phyloP scores from a whole-genome alignment of 1,284 basidiomycete species.

The Tilletia indica region DNA sequence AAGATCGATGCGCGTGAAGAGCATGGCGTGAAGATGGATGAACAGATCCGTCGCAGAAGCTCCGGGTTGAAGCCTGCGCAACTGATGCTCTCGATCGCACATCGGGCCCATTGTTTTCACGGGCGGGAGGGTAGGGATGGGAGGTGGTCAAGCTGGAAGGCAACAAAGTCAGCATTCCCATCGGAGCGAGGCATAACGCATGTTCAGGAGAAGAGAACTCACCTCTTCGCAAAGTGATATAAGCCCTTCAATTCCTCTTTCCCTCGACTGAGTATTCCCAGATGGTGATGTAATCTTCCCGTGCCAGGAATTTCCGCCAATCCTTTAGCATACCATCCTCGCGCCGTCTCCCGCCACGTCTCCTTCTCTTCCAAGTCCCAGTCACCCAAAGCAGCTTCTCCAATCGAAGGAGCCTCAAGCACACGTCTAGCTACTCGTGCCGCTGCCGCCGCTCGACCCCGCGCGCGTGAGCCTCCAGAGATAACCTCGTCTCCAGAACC shows the following conservation, averaged over 20 bases:
- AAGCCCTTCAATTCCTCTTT: conserved; percentile 77
- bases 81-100: conserved; percentile 71
- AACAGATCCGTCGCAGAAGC: conserved; percentile 78
- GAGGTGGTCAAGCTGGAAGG: conserved; percentile 68
- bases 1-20: conserved; percentile 88
- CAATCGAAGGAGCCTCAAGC: conserved; percentile 65
- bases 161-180: background rate
- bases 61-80: conserved; percentile 64
- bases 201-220: conserved; percentile 30
- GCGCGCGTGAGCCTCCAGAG: background rate
- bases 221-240: conserved; percentile 96
- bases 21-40: conserved; percentile 86
- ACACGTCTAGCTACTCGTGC: background rate
- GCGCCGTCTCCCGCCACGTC: conserved; percentile 81
- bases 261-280: conserved; percentile 77
- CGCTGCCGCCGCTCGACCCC: too few species aligned
- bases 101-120: conserved; percentile 80
- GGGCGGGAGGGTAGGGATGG: conserved; percentile 79
- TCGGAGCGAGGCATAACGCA: background rate
- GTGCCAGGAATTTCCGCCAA: conserved; percentile 83
- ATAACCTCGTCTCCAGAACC: conserved; percentile 5
- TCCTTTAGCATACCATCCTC: conserved; percentile 88
- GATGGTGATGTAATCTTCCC: conserved; percentile 87
- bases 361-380: conserved; percentile 90
- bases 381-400: conserved; percentile 76